Evolutionary conservation across 805 yeast genomes (phyloP), one percentile per base, ranked within the genome.

Genomic region (Ogataea salicorniae): DNA sequence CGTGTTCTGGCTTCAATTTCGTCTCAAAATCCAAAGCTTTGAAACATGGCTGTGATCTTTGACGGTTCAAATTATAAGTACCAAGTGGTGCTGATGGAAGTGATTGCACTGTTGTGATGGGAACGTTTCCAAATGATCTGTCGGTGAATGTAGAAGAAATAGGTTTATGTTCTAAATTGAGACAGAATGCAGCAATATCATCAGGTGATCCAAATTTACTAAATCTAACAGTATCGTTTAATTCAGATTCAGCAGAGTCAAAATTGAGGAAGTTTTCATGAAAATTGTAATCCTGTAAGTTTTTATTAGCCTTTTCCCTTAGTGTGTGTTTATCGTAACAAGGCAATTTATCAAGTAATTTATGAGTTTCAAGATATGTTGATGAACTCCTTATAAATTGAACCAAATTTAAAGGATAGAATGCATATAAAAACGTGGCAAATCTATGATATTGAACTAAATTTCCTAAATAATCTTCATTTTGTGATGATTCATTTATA

Each of bases 361-460:
- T 41, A 44, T 58, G 50, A 45, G 47, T 37, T 7, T 53, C 44
- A 35, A 66, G 52, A 53, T 69, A 79, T 36, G 59, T 58, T 3
- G 59, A 49, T 5, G 86, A 80, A 39, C 64, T 60, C 18, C 69
- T 64, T 17, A 73, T 52, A 54, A 77, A 81, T 6, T 59, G 53
- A 22, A 72, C 54, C 5, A 80, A 62, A 50, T 76, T 76, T 20
- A 71, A 58, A 0, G 87, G 87, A 49, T 72, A 82, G 13, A 81
- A 58, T 0, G 84, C 87, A 52, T 83, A 83, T 1, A 82, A 57
- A 23, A 79, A 61, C 1, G 79, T 72, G 15, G 14, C 18, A 39
- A 39, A n/a, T 8, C 14, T 23, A 7, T 15, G 33, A 9, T 15
- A 39, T n/a, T n/a, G 34, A 23, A 14, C 14, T 23, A 7, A 4